A percentile compares a stretch with the other conserved stretches of the same genome.
These are phyloP conservation scores for Polychaeton citri DNA, from an alignment of 2,329 filamentous ascomycete species.

Conservation along the genomic window DNA sequence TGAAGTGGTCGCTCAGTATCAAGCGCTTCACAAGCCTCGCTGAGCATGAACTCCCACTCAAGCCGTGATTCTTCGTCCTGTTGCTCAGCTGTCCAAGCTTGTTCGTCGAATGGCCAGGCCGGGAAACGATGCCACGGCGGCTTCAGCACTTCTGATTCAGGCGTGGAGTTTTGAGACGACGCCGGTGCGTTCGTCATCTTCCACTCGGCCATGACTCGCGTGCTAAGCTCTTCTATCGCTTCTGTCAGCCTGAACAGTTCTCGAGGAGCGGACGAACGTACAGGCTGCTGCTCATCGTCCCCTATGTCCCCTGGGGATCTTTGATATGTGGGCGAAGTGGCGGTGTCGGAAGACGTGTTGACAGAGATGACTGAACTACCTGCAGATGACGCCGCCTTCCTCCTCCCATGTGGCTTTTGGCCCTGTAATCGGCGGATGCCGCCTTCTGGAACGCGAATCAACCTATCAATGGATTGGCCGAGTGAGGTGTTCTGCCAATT, in stretches of 20 bases:
- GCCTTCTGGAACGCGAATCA: slow-evolving; percentile 70
- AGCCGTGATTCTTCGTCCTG: slow-evolving; percentile 12
- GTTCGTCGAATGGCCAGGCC: slow-evolving; percentile 47
- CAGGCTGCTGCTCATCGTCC: slow-evolving; percentile 25
- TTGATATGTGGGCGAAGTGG: not conserved
- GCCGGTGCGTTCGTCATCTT: slow-evolving; percentile 38
- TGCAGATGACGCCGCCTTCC: slow-evolving; percentile 3
- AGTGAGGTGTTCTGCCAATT: slow-evolving; percentile 73
- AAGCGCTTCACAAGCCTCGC: slow-evolving; percentile 47
- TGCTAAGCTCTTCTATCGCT: slow-evolving; percentile 49
- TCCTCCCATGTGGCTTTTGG: slow-evolving; percentile 31
- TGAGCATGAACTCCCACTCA: slow-evolving; percentile 31
- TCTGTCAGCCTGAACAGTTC: slow-evolving; percentile 86
- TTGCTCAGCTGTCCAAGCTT: slow-evolving; percentile 32
- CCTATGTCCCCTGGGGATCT: not conserved
- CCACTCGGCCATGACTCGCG: slow-evolving; percentile 49
- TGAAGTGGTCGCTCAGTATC: slow-evolving; percentile 55
- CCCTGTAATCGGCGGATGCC: slow-evolving; percentile 59
- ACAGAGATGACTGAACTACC: slow-evolving; percentile 1
- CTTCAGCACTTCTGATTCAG: slow-evolving; percentile 3
- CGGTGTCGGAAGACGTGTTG: not conserved
- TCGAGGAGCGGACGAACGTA: slow-evolving; percentile 68
- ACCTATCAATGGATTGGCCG: slow-evolving; percentile 72
- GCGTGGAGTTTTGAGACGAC: not conserved
- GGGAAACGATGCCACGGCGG: slow-evolving; percentile 42